These are phyloP conservation scores for Diaporthe australafricana DNA, from an alignment of 2,329 filamentous ascomycete genomes.

Conservation along the genomic window DNA sequence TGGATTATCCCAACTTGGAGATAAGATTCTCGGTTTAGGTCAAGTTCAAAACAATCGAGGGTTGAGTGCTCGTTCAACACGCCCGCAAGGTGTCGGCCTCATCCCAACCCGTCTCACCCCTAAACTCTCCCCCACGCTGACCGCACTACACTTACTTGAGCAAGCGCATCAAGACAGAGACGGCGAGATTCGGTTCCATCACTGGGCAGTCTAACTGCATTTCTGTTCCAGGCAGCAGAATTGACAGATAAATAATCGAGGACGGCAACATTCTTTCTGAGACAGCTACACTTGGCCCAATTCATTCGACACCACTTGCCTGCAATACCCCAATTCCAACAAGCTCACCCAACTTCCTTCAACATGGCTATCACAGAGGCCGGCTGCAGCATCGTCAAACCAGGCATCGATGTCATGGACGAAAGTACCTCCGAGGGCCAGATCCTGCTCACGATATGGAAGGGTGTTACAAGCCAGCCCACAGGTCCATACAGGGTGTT, in stretches of 20 bases:
- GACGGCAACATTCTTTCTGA: no score
- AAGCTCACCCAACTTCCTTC: neutral
- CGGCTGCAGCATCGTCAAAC: slow-evolving; percentile 40
- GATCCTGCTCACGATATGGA: slow-evolving; percentile 36
- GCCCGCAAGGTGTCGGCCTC: neutral
- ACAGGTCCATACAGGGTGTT: slow-evolving; percentile 40
- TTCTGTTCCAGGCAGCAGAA: neutral
- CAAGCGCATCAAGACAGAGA: neutral
- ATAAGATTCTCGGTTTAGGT: neutral
- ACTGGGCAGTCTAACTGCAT: neutral
- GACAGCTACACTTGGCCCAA: neutral
- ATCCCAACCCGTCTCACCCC: neutral
- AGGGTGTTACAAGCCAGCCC: slow-evolving; percentile 32
- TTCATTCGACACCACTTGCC: neutral
- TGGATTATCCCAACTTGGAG: neutral
- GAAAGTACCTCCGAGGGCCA: slow-evolving; percentile 38
- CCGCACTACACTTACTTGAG: neutral
- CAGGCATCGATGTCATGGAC: slow-evolving; percentile 40
- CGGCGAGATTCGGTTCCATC: no score
- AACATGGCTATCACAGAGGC: slow-evolving; percentile 41
- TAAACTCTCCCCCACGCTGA: neutral
- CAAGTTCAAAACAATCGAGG: neutral
- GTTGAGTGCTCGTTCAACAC: neutral
- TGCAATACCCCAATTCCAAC: neutral
- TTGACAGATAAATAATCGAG: neutral